phyloP scores from a whole-genome alignment of 768 basidiomycete genomes.

The Mycena albidolilacea region DNA sequence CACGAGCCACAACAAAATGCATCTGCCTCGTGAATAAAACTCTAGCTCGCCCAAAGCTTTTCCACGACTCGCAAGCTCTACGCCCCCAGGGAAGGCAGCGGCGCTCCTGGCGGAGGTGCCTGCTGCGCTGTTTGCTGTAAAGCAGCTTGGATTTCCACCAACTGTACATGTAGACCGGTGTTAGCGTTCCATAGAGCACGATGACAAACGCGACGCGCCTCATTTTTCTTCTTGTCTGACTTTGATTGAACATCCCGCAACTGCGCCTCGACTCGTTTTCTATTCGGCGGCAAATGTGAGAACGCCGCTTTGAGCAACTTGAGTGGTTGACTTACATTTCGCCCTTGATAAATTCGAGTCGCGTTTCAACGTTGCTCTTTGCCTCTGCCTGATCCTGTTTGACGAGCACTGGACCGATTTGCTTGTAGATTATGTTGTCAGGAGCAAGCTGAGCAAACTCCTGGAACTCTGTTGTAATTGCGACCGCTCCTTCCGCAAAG shows the following conservation, averaged over 20 bases:
- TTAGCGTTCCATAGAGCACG: conserved; percentile 21
- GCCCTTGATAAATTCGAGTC: conserved; percentile 87
- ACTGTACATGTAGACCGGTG: conserved; percentile 54
- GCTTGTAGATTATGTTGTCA: conserved; percentile 89
- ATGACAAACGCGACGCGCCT: conserved; percentile 64
- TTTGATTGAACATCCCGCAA: conserved; percentile 84
- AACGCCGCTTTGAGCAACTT: neutral
- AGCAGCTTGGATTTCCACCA: conserved; percentile 77
- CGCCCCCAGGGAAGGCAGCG: conserved; percentile 36
- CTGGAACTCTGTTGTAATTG: conserved; percentile 56
- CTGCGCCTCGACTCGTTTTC: conserved; percentile 85
- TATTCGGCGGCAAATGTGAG: conserved; percentile 38
- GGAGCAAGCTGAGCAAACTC: conserved; percentile 85
- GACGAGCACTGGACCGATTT: conserved; percentile 91
- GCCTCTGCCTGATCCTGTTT: conserved; percentile 92
- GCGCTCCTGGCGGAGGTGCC: conserved; percentile 35
- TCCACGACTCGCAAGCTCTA: conserved; percentile 2
- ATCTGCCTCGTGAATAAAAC: conserved; percentile 18
- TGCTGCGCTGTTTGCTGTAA: conserved; percentile 60
- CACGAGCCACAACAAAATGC: conserved; percentile 17
- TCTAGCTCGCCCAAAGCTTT: conserved; percentile 22
- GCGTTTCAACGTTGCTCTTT: conserved; percentile 88
- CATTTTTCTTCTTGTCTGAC: conserved; percentile 85
- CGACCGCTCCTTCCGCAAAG: neutral
- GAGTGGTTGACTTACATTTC: conserved; percentile 78